Conservation (phyloP, 768 basidiomycete species). For the Postia placenta region DNA sequence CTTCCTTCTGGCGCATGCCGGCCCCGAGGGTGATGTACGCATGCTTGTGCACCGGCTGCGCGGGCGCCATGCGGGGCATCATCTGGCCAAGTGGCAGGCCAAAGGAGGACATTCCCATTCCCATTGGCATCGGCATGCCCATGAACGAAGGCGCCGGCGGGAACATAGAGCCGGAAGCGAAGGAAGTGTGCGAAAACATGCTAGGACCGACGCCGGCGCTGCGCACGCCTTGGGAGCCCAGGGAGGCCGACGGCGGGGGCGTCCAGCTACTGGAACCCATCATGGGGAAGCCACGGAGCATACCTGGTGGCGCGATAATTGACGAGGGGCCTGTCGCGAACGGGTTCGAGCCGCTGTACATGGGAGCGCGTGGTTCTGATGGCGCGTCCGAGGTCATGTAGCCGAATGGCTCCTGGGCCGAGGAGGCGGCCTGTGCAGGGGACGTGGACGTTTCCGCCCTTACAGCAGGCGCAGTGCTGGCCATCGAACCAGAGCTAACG, state of each 20-base stretch:
- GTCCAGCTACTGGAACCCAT: slow-evolving; percentile 1
- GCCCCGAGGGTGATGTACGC: slow-evolving; percentile 86
- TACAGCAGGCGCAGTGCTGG: background rate
- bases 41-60: slow-evolving; percentile 57
- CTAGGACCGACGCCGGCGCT: slow-evolving; percentile 2
- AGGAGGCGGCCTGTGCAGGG: background rate
- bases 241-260: slow-evolving; percentile 2
- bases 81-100: slow-evolving; percentile 22
- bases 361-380: slow-evolving; percentile 4
- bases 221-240: background rate
- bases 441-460: background rate
- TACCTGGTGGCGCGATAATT: background rate
- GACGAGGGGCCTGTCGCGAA: slow-evolving; percentile 16
- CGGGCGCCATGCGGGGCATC: slow-evolving; percentile 30
- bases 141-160: background rate
- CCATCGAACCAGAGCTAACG: background rate
- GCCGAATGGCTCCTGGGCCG: slow-evolving; percentile 49
- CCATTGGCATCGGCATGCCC: background rate
- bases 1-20: slow-evolving; percentile 77
- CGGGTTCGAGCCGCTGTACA: slow-evolving; percentile 14
- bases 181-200: background rate
- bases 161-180: background rate
- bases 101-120: slow-evolving; percentile 4
- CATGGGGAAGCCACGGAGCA: background rate
- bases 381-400: slow-evolving; percentile 32